phyloP scores from a whole-genome alignment of 805 yeast genomes.

The Lachancea quebecensis region DNA sequence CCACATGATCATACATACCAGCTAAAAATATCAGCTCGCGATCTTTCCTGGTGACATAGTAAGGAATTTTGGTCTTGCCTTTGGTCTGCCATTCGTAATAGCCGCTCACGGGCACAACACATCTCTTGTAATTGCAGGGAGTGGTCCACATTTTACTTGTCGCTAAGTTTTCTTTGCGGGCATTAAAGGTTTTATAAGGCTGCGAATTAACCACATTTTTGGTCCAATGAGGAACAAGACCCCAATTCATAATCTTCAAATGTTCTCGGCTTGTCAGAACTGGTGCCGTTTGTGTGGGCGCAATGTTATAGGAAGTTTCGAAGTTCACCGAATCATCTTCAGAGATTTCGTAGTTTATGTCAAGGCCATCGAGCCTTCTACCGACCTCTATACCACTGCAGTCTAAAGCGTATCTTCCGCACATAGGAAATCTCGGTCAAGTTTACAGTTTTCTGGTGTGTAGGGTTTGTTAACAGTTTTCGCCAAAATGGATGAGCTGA shows the following conservation, averaged over 20 bases:
- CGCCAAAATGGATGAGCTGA: too few relatives aligned
- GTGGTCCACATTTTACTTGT: conserved; percentile 51
- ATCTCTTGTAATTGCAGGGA: conserved; percentile 44
- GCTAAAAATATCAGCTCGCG: conserved; percentile 57
- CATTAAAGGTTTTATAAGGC: conserved; percentile 57
- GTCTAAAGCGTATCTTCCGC: conserved; percentile 54
- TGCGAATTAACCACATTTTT: conserved; percentile 31
- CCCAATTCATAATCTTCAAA: conserved; percentile 66
- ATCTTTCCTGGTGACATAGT: conserved; percentile 52
- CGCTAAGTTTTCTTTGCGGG: conserved; percentile 56
- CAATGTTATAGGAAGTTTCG: conserved; percentile 45
- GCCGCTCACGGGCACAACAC: conserved; percentile 74
- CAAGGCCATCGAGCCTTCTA: background rate
- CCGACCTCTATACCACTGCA: conserved; percentile 20
- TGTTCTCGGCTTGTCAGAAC: conserved; percentile 26
- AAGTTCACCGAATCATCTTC: background rate
- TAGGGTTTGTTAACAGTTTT: too few relatives aligned
- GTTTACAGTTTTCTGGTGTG: background rate
- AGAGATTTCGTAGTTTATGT: too few relatives aligned
- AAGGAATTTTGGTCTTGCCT: conserved; percentile 47
- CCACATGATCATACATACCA: conserved; percentile 40
- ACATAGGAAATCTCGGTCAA: conserved; percentile 34
- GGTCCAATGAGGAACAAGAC: conserved; percentile 67
- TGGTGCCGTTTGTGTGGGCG: conserved; percentile 51
- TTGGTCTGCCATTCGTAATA: conserved; percentile 71